These are phyloP conservation scores for Allomyces macrogynus DNA, from an alignment of 192 early-diverging fungal species.

Conservation along the genomic window DNA sequence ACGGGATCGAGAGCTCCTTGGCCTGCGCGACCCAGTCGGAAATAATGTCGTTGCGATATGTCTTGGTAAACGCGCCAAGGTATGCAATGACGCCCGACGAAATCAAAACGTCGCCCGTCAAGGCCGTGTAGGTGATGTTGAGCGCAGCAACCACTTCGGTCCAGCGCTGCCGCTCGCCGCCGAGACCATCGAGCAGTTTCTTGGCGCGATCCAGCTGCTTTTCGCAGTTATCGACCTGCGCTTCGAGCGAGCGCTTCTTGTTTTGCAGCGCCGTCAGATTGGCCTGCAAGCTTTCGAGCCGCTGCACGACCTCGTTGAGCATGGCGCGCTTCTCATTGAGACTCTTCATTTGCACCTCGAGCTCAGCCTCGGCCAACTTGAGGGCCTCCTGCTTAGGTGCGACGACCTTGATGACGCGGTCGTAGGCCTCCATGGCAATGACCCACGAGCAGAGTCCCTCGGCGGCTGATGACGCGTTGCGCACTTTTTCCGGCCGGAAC, in stretches of 20 bases:
- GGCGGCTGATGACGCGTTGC: conserved; percentile 90
- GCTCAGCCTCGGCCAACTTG: conserved; percentile 50
- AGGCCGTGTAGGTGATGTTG: conserved; percentile 85
- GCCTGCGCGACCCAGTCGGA: conserved; percentile 60
- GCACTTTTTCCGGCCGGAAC: conserved; percentile 85
- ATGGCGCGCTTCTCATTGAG: conserved; percentile 53
- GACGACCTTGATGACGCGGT: conserved; percentile 79
- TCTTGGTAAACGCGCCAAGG: conserved; percentile 93
- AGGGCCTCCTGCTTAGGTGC: conserved; percentile 91
- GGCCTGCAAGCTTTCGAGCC: conserved; percentile 75
- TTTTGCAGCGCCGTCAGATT: conserved; percentile 88
- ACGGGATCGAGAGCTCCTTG: conserved; percentile 39
- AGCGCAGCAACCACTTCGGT: conserved; percentile 69
- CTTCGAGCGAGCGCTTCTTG: conserved; percentile 70
- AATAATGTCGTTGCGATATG: conserved; percentile 63
- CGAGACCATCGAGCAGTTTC: conserved; percentile 65
- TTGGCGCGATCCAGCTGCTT: conserved; percentile 79
- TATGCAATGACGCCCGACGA: conserved; percentile 87
- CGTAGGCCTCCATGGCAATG: conserved; percentile 80
- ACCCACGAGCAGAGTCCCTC: conserved; percentile 97
- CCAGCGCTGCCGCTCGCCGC: conserved; percentile 90
- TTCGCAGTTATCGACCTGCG: conserved; percentile 81
- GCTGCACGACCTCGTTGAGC: conserved; percentile 64
- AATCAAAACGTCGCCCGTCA: conserved; percentile 88
- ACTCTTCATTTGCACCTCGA: conserved; percentile 48